Base-by-base conservation (phyloP, 768 basidiomycete genomes). In the Psilocybe azurescens region DNA sequence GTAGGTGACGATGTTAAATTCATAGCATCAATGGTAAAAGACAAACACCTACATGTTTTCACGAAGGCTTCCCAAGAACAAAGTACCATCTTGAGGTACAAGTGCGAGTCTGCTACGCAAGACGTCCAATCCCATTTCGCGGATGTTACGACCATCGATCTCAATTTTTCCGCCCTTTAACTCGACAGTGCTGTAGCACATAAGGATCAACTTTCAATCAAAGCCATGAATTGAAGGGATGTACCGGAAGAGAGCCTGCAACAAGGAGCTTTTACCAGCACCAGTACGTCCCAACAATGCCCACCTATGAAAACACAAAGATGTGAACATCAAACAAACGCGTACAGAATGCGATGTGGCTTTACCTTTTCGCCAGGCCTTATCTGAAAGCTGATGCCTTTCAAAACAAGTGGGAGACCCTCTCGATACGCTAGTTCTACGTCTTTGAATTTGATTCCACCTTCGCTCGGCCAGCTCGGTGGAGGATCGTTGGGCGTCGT, bases 351-450 rank as follows among this genome's bases (percentile, higher is more conserved):
- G 16, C 11, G 7, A 32, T 3, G n/a, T 18, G 29, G 32, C 11
- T 16, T 61, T 44, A 88, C 89, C 79, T 90, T 91, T 70, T 91
- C 88, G 13, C 89, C 87, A 1, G 88, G 76, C 30, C 74, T 72
- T 32, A 90, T 76, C 14, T 79, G 66, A 66, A 92, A 90, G 61
- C 71, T 81, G 60, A 92, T 73, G 30, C 78, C 84, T 64, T 86
- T 86, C 47, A 92, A 73, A 0, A 92, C 88, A 11, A 86, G 75
- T 2, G 90, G 89, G 11, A 92, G 74, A 7, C 85, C 88, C 28
- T 81, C 76, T 4, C 90, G 79, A 70, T 92, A 93, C 0, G 77
- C 70, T 63, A 87, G 67, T n/a, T 81, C 72, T 20, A 89, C 88
- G 60, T 88, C 70, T 8, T 75, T 74, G 72, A 91, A 91, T 32